Conservation (phyloP, 441 rosid genomes). For the Arabidopsis hybrid region DNA sequence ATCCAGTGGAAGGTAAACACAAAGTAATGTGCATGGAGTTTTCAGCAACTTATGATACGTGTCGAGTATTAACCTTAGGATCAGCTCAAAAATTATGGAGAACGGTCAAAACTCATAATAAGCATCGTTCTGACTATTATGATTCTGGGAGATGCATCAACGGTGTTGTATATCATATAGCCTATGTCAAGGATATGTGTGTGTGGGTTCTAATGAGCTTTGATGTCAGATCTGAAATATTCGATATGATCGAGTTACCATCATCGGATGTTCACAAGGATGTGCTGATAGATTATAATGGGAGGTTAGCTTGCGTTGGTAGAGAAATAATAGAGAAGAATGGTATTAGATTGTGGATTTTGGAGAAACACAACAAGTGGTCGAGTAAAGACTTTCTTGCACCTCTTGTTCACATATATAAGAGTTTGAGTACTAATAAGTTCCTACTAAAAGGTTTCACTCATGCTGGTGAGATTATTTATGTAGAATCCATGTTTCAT, state of each 20-base stretch:
- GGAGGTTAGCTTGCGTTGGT: not conserved
- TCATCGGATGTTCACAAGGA: not conserved
- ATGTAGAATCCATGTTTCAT: not conserved
- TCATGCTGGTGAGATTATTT: conserved; percentile 8
- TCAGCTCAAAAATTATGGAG: conserved; percentile 31
- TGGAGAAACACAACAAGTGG: conserved; percentile 9
- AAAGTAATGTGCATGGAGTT: not conserved
- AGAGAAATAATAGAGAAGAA: not conserved
- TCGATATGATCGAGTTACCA: not conserved
- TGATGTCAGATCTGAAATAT: conserved; percentile 21
- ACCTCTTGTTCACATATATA: not conserved
- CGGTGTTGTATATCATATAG: conserved; percentile 11
- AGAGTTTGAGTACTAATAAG: not conserved
- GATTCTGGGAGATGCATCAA: conserved; percentile 7
- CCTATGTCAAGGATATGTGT: not conserved
- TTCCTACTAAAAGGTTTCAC: not conserved
- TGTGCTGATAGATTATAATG: not conserved
- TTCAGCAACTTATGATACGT: not conserved
- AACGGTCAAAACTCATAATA: not conserved
- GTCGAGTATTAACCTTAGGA: conserved; percentile 14
- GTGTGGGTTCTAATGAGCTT: not conserved
- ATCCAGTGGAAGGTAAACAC: conserved; percentile 13
- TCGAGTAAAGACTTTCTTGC: not conserved
- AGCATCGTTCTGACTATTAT: not conserved
- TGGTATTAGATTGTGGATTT: not conserved